phyloP scores from a whole-genome alignment of 2,329 filamentous ascomycete species.

The Diaporthe ampelina region DNA sequence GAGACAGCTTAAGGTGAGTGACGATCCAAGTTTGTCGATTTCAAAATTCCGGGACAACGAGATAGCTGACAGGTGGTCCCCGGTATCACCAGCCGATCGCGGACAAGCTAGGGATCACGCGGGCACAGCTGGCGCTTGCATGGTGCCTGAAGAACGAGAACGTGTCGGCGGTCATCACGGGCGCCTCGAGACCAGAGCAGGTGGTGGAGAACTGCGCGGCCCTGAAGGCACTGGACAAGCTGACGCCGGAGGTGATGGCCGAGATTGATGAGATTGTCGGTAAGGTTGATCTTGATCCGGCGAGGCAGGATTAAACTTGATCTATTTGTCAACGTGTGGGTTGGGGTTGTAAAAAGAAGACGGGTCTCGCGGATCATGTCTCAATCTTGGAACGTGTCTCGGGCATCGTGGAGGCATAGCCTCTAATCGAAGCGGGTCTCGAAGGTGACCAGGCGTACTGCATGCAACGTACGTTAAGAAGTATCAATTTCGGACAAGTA shows the following conservation, averaged over 20 bases:
- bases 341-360: background rate
- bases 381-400: no score
- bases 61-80: conserved; percentile 47
- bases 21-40: background rate
- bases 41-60: background rate
- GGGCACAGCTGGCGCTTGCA: conserved; percentile 69
- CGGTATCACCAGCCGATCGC: conserved; percentile 70
- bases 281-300: conserved; percentile 48
- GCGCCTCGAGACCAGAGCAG: conserved; percentile 70
- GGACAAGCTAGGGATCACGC: conserved; percentile 72
- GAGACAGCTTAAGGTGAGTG: conserved; percentile 59
- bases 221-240: conserved; percentile 64
- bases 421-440: background rate
- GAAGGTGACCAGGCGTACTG: background rate
- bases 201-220: conserved; percentile 72
- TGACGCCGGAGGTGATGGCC: conserved; percentile 70
- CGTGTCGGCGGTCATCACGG: conserved; percentile 74
- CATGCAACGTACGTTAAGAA: background rate
- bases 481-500: background rate
- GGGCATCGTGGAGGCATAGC: no score
- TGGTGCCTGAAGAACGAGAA: conserved; percentile 76
- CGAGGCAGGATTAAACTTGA: conserved; percentile 44
- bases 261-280: conserved; percentile 65
- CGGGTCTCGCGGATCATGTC: background rate
- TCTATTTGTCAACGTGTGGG: no score